A percentile compares a stretch with the other conserved stretches of the same genome.
phyloP scores from a whole-genome alignment of 345 rosid genomes.

The Orychophragmus violaceus region DNA sequence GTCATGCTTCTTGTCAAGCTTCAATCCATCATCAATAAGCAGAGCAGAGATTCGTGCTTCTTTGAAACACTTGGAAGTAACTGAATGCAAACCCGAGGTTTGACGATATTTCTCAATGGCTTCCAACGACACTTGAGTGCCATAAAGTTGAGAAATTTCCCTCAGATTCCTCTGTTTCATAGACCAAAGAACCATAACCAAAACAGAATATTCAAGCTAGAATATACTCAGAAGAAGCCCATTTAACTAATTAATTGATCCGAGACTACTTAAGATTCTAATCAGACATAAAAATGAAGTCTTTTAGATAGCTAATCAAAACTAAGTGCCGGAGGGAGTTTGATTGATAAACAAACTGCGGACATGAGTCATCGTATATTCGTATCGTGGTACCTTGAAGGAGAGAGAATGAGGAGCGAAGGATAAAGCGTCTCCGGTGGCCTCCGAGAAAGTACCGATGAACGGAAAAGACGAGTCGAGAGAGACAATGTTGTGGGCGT shows the following conservation, averaged over 20 bases:
- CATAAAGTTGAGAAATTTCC: conserved; percentile 7
- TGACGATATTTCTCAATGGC: conserved; percentile 64
- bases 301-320: too few relatives aligned
- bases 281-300: too few relatives aligned
- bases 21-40: conserved; percentile 82
- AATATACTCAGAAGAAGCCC: too few relatives aligned
- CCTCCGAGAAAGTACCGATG: conserved; percentile 62
- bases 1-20: conserved; percentile 63
- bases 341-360: too few relatives aligned
- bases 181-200: too few relatives aligned
- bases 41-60: conserved; percentile 68
- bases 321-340: too few relatives aligned
- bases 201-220: too few relatives aligned
- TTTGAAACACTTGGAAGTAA: conserved; percentile 52
- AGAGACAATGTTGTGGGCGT: conserved; percentile 73
- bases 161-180: conserved; percentile 66
- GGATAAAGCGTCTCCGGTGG: conserved; percentile 64
- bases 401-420: conserved; percentile 63
- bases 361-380: not conserved
- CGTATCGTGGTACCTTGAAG: conserved; percentile 66
- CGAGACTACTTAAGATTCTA: too few relatives aligned
- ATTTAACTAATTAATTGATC: too few relatives aligned
- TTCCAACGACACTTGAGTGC: conserved; percentile 36
- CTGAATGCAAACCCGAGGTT: conserved; percentile 45
- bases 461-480: conserved; percentile 66